Evolutionary conservation across 495 filamentous ascomycete species (phyloP), one percentile per base, ranked within the genome.

Genomic region (Acidiella bohemica): DNA sequence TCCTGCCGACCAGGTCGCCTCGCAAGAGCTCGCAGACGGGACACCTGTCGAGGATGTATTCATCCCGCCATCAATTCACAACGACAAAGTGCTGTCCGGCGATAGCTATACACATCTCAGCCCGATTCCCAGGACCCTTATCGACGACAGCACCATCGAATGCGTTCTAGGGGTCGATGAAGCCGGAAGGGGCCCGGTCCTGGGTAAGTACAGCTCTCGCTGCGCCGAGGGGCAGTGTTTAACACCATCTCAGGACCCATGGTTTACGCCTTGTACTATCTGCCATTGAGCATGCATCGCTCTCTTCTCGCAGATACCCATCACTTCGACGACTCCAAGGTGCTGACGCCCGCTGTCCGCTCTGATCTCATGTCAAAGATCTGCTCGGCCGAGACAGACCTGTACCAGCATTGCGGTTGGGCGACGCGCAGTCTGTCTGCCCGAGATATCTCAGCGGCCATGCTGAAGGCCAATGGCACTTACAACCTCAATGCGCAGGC

Each of bases 401-500:
- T 94, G 0, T 67, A 72, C 57, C 42, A 62, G 13, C 65, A 70
- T 4, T 92, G 83, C 60, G 86, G 86, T 5, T 94, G 83, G 75
- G 85, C 84, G 8, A 72, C 80, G 4, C 74, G 78, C 4, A 62
- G 78, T 10, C 76, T 96, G 40, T 93, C 85, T 3, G 83, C 86
- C 11, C 74, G 83, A 25, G 81, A 88, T 58, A 93, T 93, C 38
- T 70, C 71, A 14, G 69, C 83, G 1, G 75, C 78, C 35, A 92
- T 93, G 80, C 70, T 94, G 57, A 67, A 70, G 20, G 67, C 84
- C 10, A 58, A 59, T 0, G 71, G 67, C 3, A 64, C 67, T 0
- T 94, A 94, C 62, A 97, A 97, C 55, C 69, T 97, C 39, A 97
- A 97, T 61, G 85, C 86, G n/a, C 90, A 96, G 59, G 90, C 90